A percentile compares a stretch with the other conserved stretches of the same genome.
These are phyloP conservation scores for Colletotrichum sp. DNA, from an alignment of 2,329 filamentous ascomycete genomes.

Conservation along the genomic window DNA sequence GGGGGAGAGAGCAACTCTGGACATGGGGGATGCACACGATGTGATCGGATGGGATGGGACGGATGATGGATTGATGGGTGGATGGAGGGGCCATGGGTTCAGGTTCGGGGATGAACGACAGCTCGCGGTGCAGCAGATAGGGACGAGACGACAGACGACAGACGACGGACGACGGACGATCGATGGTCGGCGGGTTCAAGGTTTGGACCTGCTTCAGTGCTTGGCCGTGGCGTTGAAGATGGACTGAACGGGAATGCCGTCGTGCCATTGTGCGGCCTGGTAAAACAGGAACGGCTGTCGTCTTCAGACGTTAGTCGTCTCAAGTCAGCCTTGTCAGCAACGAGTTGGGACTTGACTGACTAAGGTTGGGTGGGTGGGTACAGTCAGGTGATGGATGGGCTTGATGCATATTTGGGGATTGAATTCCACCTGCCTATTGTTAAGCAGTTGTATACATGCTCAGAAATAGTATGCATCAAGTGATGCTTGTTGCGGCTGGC, in stretches of 20 bases:
- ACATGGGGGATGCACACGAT: not conserved
- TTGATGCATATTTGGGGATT: not conserved
- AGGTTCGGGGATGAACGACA: not conserved
- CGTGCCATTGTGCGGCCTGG: not conserved
- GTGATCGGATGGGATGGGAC: not conserved
- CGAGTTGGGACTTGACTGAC: not conserved
- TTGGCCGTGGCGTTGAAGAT: not conserved
- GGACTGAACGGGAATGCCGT: conserved; percentile 13
- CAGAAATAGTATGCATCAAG: not conserved
- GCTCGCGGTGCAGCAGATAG: not conserved
- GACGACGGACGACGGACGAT: not conserved
- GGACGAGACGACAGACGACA: not conserved
- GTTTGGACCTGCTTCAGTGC: not conserved
- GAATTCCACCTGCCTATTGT: not conserved
- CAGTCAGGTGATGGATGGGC: not conserved
- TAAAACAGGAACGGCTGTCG: conserved; percentile 11
- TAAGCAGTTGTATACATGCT: not conserved
- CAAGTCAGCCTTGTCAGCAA: conserved; percentile 6
- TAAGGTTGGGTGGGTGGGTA: not conserved
- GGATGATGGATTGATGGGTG: not conserved
- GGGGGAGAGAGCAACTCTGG: not conserved
- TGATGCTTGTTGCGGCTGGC: not conserved
- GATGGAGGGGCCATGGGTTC: not conserved
- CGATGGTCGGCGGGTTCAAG: not conserved
- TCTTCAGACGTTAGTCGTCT: conserved; percentile 20